A percentile compares a stretch with the other conserved stretches of the same genome.
Conservation (phyloP, 768 basidiomycete genomes). For the Leccinum rimulosum region DNA sequence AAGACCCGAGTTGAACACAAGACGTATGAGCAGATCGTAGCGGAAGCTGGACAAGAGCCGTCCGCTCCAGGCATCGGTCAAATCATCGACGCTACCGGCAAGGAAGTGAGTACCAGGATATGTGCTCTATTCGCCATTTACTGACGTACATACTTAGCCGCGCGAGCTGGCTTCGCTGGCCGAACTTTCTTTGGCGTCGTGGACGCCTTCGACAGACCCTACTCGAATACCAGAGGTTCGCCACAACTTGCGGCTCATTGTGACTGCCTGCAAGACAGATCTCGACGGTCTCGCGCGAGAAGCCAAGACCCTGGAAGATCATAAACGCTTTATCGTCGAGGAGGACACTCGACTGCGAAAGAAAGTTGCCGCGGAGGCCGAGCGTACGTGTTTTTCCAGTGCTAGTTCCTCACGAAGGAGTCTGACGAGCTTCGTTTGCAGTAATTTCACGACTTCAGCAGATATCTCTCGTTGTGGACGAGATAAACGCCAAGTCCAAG, state of each 20-base stretch:
- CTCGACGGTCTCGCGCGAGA: slow-evolving; percentile 89
- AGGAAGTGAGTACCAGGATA: slow-evolving; percentile 58
- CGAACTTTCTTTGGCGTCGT: slow-evolving; percentile 69
- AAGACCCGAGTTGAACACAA: slow-evolving; percentile 90
- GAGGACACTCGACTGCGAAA: slow-evolving; percentile 73
- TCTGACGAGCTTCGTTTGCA: slow-evolving; percentile 29
- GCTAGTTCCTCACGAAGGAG: slow-evolving; percentile 1
- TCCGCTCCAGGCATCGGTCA: slow-evolving; percentile 63
- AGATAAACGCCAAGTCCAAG: slow-evolving; percentile 63
- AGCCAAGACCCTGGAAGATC: slow-evolving; percentile 78
- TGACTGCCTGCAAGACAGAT: slow-evolving; percentile 77
- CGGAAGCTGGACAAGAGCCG: slow-evolving; percentile 72
- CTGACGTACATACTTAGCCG: slow-evolving; percentile 45
- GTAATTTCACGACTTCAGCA: slow-evolving; percentile 78
- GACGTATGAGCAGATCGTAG: slow-evolving; percentile 94
- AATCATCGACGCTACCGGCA: slow-evolving; percentile 94
- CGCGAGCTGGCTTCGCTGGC: slow-evolving; percentile 85
- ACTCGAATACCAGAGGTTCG: slow-evolving; percentile 95
- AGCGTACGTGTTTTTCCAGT: slow-evolving; percentile 46
- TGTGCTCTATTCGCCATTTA: neutral
- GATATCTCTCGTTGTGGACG: slow-evolving; percentile 71
- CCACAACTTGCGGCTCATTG: slow-evolving; percentile 88
- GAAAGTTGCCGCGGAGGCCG: slow-evolving; percentile 73
- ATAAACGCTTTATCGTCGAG: slow-evolving; percentile 64
- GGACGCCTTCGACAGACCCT: slow-evolving; percentile 85